Conservation (phyloP, 2,329 filamentous ascomycete genomes). For the Aspergillus thermomutatus region DNA sequence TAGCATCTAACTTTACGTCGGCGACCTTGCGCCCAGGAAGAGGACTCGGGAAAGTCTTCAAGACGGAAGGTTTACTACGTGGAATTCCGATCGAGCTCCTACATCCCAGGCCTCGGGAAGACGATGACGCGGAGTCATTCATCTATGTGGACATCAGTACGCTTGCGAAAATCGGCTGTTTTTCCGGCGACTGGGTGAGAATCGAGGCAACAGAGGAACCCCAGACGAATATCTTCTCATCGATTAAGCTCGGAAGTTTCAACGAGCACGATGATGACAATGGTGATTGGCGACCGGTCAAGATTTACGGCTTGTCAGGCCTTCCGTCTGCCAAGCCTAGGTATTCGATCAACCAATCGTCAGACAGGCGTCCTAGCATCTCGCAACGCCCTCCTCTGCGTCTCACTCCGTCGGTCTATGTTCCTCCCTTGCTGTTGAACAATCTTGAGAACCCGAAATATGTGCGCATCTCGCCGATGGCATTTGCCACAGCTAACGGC, state of each 20-base stretch:
- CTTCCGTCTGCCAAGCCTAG: constrained; percentile 53
- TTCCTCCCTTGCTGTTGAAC: constrained; percentile 81
- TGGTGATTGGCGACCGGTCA: constrained; percentile 78
- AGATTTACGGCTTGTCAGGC: constrained; percentile 81
- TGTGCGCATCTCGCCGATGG: constrained; percentile 68
- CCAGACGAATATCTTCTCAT: constrained; percentile 52
- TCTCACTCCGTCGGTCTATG: constrained; percentile 63
- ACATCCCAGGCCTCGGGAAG: constrained; percentile 75
- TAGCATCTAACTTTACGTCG: constrained; percentile 84
- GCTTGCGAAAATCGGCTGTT: constrained; percentile 86
- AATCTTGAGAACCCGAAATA: constrained; percentile 79
- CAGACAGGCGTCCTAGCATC: constrained; percentile 53
- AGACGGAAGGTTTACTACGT: constrained; percentile 71
- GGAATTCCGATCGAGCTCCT: constrained; percentile 73
- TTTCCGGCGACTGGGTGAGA: constrained; percentile 95
- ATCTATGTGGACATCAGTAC: constrained; percentile 88
- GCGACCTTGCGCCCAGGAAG: constrained; percentile 72
- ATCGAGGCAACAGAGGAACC: constrained; percentile 75
- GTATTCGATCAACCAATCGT: constrained; percentile 52
- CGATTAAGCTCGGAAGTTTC: constrained; percentile 58
- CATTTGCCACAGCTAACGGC: constrained; percentile 34
- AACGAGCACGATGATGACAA: constrained; percentile 51
- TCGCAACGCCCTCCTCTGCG: constrained; percentile 45
- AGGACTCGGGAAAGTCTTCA: constrained; percentile 69
- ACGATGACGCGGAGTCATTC: constrained; percentile 83